phyloP scores from a whole-genome alignment of 306 rosid genomes.

The Inga leiocalycina region DNA sequence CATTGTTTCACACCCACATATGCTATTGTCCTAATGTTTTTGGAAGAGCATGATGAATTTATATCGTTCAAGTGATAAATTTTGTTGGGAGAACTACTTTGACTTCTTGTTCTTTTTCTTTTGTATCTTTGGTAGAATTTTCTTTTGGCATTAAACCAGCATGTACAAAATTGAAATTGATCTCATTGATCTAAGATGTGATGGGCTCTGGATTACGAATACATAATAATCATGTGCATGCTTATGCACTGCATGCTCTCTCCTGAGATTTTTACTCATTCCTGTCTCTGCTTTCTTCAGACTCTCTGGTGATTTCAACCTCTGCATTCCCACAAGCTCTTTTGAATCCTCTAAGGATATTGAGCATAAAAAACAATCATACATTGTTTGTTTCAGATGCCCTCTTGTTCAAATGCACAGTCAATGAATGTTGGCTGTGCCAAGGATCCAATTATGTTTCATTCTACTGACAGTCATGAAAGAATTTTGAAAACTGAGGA shows the following conservation, averaged over 20 bases:
- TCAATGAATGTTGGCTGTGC: conserved; percentile 39
- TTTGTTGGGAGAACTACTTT: too few relatives aligned
- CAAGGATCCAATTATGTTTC: conserved; percentile 29
- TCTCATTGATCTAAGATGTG: conserved; percentile 6
- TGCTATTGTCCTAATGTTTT: neutral
- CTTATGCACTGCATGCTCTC: neutral
- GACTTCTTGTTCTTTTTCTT: neutral
- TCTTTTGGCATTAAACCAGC: conserved; percentile 20
- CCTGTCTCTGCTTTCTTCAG: conserved; percentile 37
- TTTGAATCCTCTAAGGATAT: conserved; percentile 25
- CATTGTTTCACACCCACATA: neutral
- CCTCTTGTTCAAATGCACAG: conserved; percentile 43
- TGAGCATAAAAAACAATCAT: conserved; percentile 13
- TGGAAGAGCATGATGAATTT: neutral
- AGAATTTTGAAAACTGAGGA: conserved; percentile 45
- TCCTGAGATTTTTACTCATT: conserved; percentile 20
- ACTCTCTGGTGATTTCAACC: conserved; percentile 28
- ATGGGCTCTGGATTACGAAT: conserved; percentile 24
- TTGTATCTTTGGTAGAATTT: conserved; percentile 3
- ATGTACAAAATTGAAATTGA: neutral
- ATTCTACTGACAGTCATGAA: conserved; percentile 36
- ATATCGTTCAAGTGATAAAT: neutral
- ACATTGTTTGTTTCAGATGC: conserved; percentile 44
- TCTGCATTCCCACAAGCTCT: conserved; percentile 9
- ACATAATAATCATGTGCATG: neutral